Evolutionary conservation across 2,329 filamentous ascomycete genomes (phyloP).

Genomic region (Scytalidium lignicola): DNA sequence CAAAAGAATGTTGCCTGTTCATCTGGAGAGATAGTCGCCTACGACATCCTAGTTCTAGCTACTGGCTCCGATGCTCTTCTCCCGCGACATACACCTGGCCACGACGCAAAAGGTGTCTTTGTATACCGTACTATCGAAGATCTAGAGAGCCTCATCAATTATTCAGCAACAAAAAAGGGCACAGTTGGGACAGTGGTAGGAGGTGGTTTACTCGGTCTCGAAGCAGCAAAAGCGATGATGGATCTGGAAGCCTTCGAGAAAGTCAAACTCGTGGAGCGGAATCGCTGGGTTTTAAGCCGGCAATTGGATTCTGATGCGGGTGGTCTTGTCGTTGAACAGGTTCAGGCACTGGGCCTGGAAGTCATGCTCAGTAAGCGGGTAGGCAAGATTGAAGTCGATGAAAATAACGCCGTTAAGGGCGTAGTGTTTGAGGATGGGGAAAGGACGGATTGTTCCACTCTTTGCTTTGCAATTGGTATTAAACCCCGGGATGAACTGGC

Average conservation of each 20-base stretch:
- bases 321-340: constrained; percentile 75
- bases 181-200: constrained; percentile 73
- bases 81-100: constrained; percentile 61
- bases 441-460: constrained; percentile 68
- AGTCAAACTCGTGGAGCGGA: constrained; percentile 77
- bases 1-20: constrained; percentile 66
- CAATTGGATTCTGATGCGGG: constrained; percentile 82
- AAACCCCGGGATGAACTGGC: constrained; percentile 76
- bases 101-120: constrained; percentile 79
- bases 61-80: constrained; percentile 83
- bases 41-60: constrained; percentile 78
- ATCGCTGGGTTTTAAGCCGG: constrained; percentile 74
- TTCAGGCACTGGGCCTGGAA: constrained; percentile 71
- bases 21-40: constrained; percentile 63
- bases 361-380: constrained; percentile 75
- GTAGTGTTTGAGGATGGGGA: constrained; percentile 79
- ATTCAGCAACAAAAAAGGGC: constrained; percentile 60
- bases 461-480: constrained; percentile 89
- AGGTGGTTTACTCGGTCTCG: constrained; percentile 77
- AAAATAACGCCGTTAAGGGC: constrained; percentile 63
- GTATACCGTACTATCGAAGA: constrained; percentile 86
- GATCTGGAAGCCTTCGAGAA: constrained; percentile 70
- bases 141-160: constrained; percentile 69
- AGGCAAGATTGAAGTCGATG: constrained; percentile 63
- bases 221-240: constrained; percentile 89